Evolutionary conservation across 2,329 filamentous ascomycete species (phyloP).

Genomic region (Pezicula radicicola): DNA sequence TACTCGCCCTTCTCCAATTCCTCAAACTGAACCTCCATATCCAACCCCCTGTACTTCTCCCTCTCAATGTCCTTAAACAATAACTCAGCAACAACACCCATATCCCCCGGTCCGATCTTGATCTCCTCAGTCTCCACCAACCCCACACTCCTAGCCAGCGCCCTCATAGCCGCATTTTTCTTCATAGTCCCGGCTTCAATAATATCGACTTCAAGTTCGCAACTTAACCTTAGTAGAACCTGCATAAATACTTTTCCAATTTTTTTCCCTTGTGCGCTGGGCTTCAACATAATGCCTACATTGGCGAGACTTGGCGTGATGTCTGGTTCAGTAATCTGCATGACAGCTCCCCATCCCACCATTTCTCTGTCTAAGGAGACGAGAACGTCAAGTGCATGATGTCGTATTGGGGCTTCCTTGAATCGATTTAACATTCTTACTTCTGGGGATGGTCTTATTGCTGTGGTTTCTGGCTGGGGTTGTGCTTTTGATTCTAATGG

Average conservation of each 20-base stretch:
- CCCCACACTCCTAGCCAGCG: conserved; percentile 10
- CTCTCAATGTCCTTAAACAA: conserved; percentile 14
- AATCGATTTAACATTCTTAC: not conserved
- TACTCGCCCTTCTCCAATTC: not conserved
- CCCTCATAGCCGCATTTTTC: conserved; percentile 11
- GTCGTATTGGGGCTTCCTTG: not conserved
- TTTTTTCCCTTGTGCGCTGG: conserved; percentile 5
- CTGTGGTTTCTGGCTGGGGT: not conserved
- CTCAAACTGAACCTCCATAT: not conserved
- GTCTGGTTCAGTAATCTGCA: not conserved
- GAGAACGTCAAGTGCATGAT: conserved; percentile 4
- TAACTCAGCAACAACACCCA: conserved; percentile 21
- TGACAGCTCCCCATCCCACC: not conserved
- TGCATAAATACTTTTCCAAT: conserved; percentile 5
- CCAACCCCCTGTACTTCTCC: not conserved
- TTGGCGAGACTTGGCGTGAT: conserved; percentile 1
- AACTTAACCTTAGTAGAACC: conserved; percentile 10
- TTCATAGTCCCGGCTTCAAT: conserved; percentile 12
- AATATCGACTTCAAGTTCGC: conserved; percentile 9
- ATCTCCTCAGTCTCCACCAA: conserved; percentile 21
- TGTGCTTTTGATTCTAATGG: not conserved
- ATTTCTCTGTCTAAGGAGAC: not conserved
- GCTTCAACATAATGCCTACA: conserved; percentile 3
- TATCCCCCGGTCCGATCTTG: conserved; percentile 18
- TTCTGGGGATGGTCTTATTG: not conserved